Evolutionary conservation across 2,329 filamentous ascomycete genomes (phyloP), one percentile per base, ranked within the genome.

Genomic region (Penicillium sp.): DNA sequence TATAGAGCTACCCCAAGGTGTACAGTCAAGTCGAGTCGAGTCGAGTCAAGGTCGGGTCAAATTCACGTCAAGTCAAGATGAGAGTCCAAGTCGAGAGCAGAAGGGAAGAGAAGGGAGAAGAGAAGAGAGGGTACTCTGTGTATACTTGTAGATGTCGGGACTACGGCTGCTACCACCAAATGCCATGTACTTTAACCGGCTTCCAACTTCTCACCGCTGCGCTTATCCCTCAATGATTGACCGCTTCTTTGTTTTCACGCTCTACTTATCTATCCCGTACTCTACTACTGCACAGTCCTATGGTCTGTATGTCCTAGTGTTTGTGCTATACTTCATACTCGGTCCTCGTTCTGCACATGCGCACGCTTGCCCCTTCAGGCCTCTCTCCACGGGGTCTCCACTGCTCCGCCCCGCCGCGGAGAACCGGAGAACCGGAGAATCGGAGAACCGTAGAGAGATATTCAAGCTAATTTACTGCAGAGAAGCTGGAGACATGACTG

Each of bases 351-450:
- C 15, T 39, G 44, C 46, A 50, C 43, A 46, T 28, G 29, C 42
- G 52, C 45, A 51, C 48, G 12, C 3, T 24, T 40, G 38, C 38
- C 24, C 12, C 20, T 27, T 40, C 38, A 24, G 24, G 38, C 12
- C 23, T 27, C 23, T 27, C 38, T 15, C 38, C 38, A 40, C 38
- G 12, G 23, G 33, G 33, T 23, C 38, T 40, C 38, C 38, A 23
- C 38, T n/a, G 38, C 38, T 23, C 23, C 38, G 38, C 38, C 38
- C 20, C 20, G 20, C 20, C 20, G 35, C 35, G 35, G 38, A 40
- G 38, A 18, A 32, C 13, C 7, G 24, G 18, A 29, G 10, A 9
- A 9, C 27, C 27, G 8, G 9, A 9, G 27, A 28, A 28, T 28
- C 6, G 20, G 20, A 23, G 3, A 23, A 23, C 20, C 3, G 15